Conservation (phyloP, 371 early-diverging fungal genomes). For the Mucor racemosus region DNA sequence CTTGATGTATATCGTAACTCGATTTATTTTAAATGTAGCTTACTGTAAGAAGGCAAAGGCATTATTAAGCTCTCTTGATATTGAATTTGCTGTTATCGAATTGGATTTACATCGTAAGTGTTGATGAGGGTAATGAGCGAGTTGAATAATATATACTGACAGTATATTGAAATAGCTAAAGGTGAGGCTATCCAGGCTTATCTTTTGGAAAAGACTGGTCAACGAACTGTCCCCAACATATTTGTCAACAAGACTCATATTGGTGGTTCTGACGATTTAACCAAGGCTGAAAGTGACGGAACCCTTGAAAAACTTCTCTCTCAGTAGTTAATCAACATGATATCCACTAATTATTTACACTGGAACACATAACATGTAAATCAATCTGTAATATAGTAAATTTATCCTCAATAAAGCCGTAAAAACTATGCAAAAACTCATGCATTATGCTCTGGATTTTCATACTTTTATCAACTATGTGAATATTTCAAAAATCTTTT, state of each 20-base stretch:
- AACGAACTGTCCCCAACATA: slow-evolving; percentile 89
- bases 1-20: not conserved
- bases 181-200: slow-evolving; percentile 77
- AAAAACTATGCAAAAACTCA: no score
- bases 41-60: slow-evolving; percentile 76
- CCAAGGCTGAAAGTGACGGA: slow-evolving; percentile 52
- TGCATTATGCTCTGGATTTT: no score
- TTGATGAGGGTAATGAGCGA: not conserved
- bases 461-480: no score
- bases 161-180: slow-evolving; percentile 38
- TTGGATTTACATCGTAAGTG: slow-evolving; percentile 44
- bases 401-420: no score
- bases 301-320: slow-evolving; percentile 55
- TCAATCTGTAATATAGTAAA: no score
- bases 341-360: not conserved
- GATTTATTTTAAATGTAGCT: slow-evolving; percentile 27
- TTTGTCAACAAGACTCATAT: slow-evolving; percentile 78
- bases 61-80: slow-evolving; percentile 40
- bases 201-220: slow-evolving; percentile 68
- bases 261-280: slow-evolving; percentile 79
- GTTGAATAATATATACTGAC: not conserved
- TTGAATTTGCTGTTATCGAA: slow-evolving; percentile 51
- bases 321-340: not conserved
- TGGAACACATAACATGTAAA: no score
- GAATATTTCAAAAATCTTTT: no score